Percentiles rank a stretch among this genome's conserved stretches.
These are phyloP conservation scores for Hypholoma fasciculare DNA, from an alignment of 768 basidiomycete species.

Conservation along the genomic window DNA sequence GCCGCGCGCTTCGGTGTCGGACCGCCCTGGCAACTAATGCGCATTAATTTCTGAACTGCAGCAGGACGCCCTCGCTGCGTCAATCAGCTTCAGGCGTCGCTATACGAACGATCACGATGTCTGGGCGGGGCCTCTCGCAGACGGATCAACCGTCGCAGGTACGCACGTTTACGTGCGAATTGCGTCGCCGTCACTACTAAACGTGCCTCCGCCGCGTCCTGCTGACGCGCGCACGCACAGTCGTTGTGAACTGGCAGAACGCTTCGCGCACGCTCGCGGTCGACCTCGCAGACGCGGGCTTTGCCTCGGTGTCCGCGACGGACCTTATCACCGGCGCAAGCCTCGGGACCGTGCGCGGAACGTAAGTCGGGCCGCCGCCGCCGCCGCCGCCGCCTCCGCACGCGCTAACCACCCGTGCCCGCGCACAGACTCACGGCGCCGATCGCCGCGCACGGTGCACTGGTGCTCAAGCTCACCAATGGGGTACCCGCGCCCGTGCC, in stretches of 20 bases:
- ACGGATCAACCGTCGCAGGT: conserved; percentile 48
- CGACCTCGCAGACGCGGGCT: conserved; percentile 41
- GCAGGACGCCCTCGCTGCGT: conserved; percentile 48
- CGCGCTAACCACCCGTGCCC: neutral
- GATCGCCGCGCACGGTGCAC: conserved; percentile 32
- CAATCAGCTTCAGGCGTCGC: conserved; percentile 44
- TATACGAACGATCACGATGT: conserved; percentile 51
- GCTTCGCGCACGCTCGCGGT: conserved; percentile 39
- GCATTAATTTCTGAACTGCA: conserved; percentile 12
- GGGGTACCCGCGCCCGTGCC: conserved; percentile 25
- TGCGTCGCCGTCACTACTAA: neutral
- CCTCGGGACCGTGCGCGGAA: conserved; percentile 33
- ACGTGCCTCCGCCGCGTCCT: neutral
- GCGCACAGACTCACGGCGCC: conserved; percentile 34
- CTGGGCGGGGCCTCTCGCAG: conserved; percentile 47
- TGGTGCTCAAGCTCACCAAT: conserved; percentile 37
- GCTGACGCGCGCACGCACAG: conserved; percentile 18
- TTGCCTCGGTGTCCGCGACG: conserved; percentile 37
- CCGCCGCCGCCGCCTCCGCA: neutral
- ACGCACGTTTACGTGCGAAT: conserved; percentile 4
- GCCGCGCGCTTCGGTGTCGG: neutral
- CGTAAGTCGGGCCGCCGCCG: conserved; percentile 25
- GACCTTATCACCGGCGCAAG: conserved; percentile 40
- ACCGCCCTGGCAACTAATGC: conserved; percentile 1
- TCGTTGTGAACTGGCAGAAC: conserved; percentile 47